phyloP scores from a whole-genome alignment of 1,284 basidiomycete genomes.

The Schizophyllum amplum region DNA sequence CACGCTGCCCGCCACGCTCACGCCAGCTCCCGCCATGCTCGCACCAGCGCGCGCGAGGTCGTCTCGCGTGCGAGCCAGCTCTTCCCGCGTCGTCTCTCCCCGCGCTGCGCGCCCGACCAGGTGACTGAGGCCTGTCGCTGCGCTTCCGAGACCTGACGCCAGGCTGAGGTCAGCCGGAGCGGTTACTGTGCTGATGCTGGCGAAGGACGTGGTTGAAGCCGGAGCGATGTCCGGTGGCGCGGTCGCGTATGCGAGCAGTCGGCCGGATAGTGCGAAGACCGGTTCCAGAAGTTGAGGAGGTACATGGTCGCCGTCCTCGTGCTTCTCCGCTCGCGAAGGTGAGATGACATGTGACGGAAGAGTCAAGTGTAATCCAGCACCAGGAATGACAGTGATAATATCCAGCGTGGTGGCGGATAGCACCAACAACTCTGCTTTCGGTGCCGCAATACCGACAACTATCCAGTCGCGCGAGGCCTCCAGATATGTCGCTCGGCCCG shows the following conservation, averaged over 20 bases:
- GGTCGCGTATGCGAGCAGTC: neutral
- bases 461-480: too few species aligned
- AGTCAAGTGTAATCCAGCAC: constrained; percentile 1
- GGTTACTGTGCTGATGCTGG: neutral
- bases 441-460: too few species aligned
- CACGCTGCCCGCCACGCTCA: neutral
- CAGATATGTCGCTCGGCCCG: too few species aligned
- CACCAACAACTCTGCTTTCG: too few species aligned
- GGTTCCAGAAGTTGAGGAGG: too few species aligned
- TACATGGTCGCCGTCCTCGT: too few species aligned
- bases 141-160: neutral
- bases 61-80: neutral
- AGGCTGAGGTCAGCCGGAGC: neutral
- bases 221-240: neutral
- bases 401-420: neutral
- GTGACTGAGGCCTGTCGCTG: constrained; percentile 8
- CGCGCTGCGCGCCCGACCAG: constrained; percentile 10
- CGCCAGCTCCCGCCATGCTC: neutral
- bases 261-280: too few species aligned
- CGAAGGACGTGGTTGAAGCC: neutral
- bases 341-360: neutral
- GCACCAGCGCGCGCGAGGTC: neutral
- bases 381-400: constrained; percentile 7
- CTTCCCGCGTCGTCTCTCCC: neutral
- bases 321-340: too few species aligned